Percentiles rank a stretch among this genome's conserved stretches.
Conservation (phyloP, 140 eudicot species). For the Cichorium intybus region DNA sequence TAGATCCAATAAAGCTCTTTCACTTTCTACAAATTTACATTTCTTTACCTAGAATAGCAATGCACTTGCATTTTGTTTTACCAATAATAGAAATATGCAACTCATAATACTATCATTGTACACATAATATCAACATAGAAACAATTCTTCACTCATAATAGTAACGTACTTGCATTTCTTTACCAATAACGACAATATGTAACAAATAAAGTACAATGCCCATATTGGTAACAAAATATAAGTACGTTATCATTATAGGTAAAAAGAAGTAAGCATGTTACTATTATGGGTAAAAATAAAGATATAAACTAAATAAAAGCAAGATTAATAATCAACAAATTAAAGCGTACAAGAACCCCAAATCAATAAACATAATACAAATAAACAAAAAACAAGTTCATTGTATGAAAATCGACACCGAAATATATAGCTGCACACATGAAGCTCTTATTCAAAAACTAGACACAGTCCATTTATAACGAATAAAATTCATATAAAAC, state of each 20-base stretch:
- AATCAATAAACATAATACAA: conserved; percentile 34
- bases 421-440: conserved; percentile 35
- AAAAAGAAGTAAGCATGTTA: neutral
- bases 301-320: conserved; percentile 17
- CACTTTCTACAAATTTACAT: too few relatives aligned
- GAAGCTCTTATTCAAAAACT: conserved; percentile 36
- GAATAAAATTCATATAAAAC: conserved; percentile 20
- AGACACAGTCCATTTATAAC: conserved; percentile 20
- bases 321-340: conserved; percentile 14
- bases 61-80: too few relatives aligned
- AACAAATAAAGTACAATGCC: too few relatives aligned
- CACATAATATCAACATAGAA: too few relatives aligned
- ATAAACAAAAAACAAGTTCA: conserved; percentile 13
- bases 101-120: too few relatives aligned
- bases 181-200: neutral
- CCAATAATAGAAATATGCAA: neutral
- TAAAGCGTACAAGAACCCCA: conserved; percentile 16
- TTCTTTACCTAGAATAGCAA: too few relatives aligned
- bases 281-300: neutral
- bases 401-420: conserved; percentile 9
- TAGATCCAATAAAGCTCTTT: too few relatives aligned
- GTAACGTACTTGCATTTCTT: too few relatives aligned
- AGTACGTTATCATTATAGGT: too few relatives aligned
- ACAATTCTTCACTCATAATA: too few relatives aligned
- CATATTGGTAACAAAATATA: too few relatives aligned